phyloP scores from a whole-genome alignment of 108 stramenopile genomes.

The Skeletonema grethae region DNA sequence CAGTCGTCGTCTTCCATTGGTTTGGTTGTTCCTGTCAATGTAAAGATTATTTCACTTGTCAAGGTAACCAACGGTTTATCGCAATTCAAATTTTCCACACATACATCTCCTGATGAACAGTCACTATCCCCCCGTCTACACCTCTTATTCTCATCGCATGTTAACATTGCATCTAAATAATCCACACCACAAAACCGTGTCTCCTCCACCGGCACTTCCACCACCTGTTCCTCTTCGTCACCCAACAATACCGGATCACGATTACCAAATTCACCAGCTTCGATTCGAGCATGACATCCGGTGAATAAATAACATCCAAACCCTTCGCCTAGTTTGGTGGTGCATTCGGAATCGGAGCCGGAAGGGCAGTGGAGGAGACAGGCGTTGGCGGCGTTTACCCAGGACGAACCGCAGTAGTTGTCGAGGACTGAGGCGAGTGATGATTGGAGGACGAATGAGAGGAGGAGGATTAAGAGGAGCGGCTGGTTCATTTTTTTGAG shows the following conservation, averaged over 20 bases:
- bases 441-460: neutral
- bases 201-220: neutral
- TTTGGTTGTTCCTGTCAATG: neutral
- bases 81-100: neutral
- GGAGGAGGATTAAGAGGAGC: neutral
- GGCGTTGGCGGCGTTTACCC: slow-evolving; percentile 5
- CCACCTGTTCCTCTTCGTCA: neutral
- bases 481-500: neutral
- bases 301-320: slow-evolving; percentile 5
- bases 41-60: neutral
- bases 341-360: neutral
- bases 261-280: slow-evolving; percentile 1
- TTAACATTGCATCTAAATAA: neutral
- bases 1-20: neutral
- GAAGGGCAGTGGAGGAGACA: neutral
- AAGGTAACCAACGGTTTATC: neutral
- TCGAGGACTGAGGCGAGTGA: neutral
- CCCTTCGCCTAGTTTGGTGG: neutral
- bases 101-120: neutral
- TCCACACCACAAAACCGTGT: neutral
- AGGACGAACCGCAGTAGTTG: neutral
- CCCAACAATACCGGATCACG: neutral
- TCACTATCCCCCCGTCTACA: neutral
- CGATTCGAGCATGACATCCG: neutral
- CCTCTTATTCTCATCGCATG: neutral